Percentiles rank a stretch among this genome's conserved stretches.
Evolutionary conservation across 179 eudicot genomes (phyloP).

Genomic region (Camellia oleifera): DNA sequence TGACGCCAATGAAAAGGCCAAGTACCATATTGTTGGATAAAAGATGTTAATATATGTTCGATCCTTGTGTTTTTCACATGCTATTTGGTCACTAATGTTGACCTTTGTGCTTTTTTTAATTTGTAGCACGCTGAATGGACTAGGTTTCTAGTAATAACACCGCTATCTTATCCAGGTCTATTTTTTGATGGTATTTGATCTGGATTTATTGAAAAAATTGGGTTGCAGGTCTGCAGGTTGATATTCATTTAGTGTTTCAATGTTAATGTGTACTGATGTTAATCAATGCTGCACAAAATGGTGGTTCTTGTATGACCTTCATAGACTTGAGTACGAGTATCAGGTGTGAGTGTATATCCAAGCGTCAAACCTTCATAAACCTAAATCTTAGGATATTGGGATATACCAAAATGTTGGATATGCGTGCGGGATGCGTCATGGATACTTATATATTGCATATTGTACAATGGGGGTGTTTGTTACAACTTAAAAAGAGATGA

Average conservation of each 20-base stretch:
- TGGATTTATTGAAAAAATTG: background rate
- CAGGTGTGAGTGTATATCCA: too few relatives aligned
- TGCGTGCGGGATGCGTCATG: too few relatives aligned
- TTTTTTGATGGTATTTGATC: background rate
- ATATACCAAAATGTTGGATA: too few relatives aligned
- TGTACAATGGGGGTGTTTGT: too few relatives aligned
- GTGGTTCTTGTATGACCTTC: slow-evolving; percentile 1
- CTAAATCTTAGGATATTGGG: too few relatives aligned
- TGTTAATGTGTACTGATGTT: background rate
- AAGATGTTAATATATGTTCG: background rate
- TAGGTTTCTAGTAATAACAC: background rate
- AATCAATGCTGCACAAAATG: background rate
- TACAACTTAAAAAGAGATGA: too few relatives aligned
- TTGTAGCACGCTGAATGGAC: slow-evolving; percentile 6
- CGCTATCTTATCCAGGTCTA: background rate
- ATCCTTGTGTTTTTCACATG: slow-evolving; percentile 5
- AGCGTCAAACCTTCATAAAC: too few relatives aligned
- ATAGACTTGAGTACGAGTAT: too few relatives aligned
- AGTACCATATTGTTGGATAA: slow-evolving; percentile 4
- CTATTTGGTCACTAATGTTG: background rate
- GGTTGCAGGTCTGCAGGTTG: background rate
- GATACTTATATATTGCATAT: too few relatives aligned
- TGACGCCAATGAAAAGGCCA: background rate
- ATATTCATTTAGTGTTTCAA: background rate
- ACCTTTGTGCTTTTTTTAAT: background rate